Evolutionary conservation across 2,329 filamentous ascomycete species (phyloP).

Genomic region (Xylariaceae sp.): DNA sequence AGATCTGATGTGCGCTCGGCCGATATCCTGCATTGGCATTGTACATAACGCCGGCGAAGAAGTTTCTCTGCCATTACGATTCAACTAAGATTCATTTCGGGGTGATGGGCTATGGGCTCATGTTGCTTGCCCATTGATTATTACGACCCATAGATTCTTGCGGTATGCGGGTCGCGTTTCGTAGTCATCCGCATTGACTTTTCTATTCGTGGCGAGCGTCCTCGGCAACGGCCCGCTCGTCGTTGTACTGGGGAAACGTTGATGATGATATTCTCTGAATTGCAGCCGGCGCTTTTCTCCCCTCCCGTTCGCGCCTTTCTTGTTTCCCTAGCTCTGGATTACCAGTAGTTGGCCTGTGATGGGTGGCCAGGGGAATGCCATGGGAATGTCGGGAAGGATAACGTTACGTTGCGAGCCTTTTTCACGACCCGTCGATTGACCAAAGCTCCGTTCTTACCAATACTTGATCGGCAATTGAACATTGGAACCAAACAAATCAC

Average conservation of each 20-base stretch:
- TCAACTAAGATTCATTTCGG: neutral
- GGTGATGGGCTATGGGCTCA: neutral
- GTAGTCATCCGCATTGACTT: slow-evolving; percentile 15
- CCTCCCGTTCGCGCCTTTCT: neutral
- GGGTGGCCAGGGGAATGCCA: slow-evolving; percentile 1
- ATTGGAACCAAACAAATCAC: neutral
- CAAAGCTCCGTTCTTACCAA: neutral
- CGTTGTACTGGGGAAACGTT: slow-evolving; percentile 26
- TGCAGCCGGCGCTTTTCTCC: slow-evolving; percentile 18
- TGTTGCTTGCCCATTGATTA: slow-evolving; percentile 1
- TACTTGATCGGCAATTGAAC: slow-evolving; percentile 1
- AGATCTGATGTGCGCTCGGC: slow-evolving; percentile 23
- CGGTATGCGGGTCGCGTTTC: neutral
- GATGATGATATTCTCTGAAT: slow-evolving; percentile 29
- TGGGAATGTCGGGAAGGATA: neutral
- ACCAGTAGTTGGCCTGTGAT: neutral
- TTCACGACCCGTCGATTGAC: neutral
- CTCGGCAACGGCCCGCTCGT: slow-evolving; percentile 21
- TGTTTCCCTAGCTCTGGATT: slow-evolving; percentile 8
- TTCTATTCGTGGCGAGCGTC: slow-evolving; percentile 22
- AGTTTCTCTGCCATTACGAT: neutral
- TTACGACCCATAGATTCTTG: neutral
- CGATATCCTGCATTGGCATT: slow-evolving; percentile 14
- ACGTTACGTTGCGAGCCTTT: slow-evolving; percentile 3
- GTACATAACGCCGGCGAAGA: slow-evolving; percentile 22